Conservation (phyloP, 345 rosid species). For the Carallia pectinifolia region DNA sequence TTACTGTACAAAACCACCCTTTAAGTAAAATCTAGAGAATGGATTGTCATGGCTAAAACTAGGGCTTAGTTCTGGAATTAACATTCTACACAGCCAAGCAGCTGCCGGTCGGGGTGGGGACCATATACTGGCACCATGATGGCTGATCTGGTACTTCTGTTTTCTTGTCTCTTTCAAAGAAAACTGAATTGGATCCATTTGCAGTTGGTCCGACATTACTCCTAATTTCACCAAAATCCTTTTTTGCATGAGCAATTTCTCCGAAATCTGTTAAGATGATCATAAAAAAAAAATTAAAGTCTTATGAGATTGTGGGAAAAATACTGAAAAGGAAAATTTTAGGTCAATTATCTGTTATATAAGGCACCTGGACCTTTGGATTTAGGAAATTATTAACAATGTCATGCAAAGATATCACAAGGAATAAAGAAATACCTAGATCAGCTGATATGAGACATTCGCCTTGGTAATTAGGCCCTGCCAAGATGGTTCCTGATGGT, state of each 20-base stretch:
- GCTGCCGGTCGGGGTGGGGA: too few species aligned
- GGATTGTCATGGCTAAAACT: neutral
- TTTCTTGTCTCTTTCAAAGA: neutral
- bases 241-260: constrained; percentile 14
- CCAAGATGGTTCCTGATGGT: constrained; percentile 22
- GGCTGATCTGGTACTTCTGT: neutral
- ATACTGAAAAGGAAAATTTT: neutral
- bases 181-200: constrained; percentile 6
- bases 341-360: too few species aligned
- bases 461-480: constrained; percentile 23
- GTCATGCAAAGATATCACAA: too few species aligned
- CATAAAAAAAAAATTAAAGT: neutral
- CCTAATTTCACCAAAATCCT: neutral
- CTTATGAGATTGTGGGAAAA: neutral
- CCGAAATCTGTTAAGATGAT: constrained; percentile 13
- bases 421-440: constrained; percentile 7
- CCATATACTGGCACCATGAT: neutral
- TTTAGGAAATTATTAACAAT: too few species aligned
- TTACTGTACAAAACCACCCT: neutral
- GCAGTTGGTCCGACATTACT: neutral
- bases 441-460: constrained; percentile 29
- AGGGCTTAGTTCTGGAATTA: neutral
- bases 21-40: neutral
- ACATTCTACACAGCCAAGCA: neutral
- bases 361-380: too few species aligned